Conservation (phyloP, 1,284 basidiomycete genomes). For the Pascua sp. region DNA sequence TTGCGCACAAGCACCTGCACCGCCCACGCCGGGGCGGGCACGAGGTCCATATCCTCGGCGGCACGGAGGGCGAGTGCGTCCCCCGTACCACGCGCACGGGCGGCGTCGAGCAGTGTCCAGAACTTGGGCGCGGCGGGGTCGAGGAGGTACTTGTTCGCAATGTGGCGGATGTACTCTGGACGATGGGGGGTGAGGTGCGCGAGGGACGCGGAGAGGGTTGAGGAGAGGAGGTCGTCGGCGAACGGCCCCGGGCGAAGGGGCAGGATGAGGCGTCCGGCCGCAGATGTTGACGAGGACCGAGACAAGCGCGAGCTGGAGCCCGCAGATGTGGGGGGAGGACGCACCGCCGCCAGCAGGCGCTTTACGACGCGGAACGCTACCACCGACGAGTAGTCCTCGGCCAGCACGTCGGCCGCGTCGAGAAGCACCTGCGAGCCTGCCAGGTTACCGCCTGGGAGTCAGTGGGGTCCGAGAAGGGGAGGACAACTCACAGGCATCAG, state of each 20-base stretch:
- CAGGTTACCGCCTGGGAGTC: not conserved
- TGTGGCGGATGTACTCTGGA: conserved; percentile 62
- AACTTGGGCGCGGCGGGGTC: conserved; percentile 54
- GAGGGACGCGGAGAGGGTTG: conserved; percentile 64
- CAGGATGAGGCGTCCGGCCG: conserved; percentile 58
- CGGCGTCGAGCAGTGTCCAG: conserved; percentile 35
- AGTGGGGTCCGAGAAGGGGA: not conserved
- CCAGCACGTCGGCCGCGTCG: conserved; percentile 41
- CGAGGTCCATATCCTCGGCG: conserved; percentile 15
- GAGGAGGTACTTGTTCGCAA: conserved; percentile 57
- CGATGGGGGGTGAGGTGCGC: conserved; percentile 65
- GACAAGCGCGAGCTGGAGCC: conserved; percentile 21
- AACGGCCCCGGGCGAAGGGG: conserved; percentile 60
- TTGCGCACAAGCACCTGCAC: conserved; percentile 42
- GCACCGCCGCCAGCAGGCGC: conserved; percentile 18
- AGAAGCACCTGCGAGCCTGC: conserved; percentile 36
- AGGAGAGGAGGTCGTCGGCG: conserved; percentile 58
- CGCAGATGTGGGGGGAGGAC: conserved; percentile 25
- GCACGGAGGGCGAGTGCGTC: conserved; percentile 27
- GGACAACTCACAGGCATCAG: conserved; percentile 22
- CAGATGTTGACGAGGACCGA: conserved; percentile 41
- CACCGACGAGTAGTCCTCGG: conserved; percentile 33
- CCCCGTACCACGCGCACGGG: conserved; percentile 19
- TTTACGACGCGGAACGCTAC: conserved; percentile 28
- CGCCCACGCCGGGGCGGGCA: conserved; percentile 13